Evolutionary conservation across 148 eudicot genomes (phyloP), one percentile per base, ranked within the genome.

Genomic region (Rhododendron ovatum): DNA sequence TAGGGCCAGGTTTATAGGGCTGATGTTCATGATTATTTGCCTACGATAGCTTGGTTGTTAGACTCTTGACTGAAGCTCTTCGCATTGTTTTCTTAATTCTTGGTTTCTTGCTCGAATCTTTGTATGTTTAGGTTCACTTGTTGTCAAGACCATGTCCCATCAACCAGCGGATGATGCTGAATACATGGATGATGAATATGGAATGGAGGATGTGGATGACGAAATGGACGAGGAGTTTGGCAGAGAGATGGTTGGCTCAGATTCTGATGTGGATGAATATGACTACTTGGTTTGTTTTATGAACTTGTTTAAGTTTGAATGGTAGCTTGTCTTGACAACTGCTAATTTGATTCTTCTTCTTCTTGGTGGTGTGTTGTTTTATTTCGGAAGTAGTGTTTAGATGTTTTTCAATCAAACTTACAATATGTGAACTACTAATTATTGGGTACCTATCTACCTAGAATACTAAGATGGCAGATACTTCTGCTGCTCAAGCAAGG

Each of bases 401-500:
- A 39, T 59, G 14, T 84, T 59, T n/a, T 26, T 28, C 48, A 1
- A 28, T 55, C 41, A 39, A 61, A 37, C 50, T 83, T 76, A 6
- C 35, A 43, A 47, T 51, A 7, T 82, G 37, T 78, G 26, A 51
- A 14, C 59, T 82, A 41, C 63, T 81, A 71, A n/a, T 55, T 85
- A 9, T 48, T 76, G 69, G 33, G 37, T 45, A 50, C 81, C 55
- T 8, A 94, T 85, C 8, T 93, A 91, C 76, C 76, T 83, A 95
- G 98, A 92, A 90, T 88, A 88, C 90, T 57, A 92, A 86, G 82
- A 80, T 85, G 85, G 91, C 90, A 18, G 98, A 95, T 78, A 94
- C 96, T 77, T 90, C 96, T 78, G 91, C 98, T 82, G 93, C 95
- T 84, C 93, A 95, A 90, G 96, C 95, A 82, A 91, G 98, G 90